phyloP scores from a whole-genome alignment of 2,329 filamentous ascomycete genomes.

The Aspergillus pseudoglaucus region DNA sequence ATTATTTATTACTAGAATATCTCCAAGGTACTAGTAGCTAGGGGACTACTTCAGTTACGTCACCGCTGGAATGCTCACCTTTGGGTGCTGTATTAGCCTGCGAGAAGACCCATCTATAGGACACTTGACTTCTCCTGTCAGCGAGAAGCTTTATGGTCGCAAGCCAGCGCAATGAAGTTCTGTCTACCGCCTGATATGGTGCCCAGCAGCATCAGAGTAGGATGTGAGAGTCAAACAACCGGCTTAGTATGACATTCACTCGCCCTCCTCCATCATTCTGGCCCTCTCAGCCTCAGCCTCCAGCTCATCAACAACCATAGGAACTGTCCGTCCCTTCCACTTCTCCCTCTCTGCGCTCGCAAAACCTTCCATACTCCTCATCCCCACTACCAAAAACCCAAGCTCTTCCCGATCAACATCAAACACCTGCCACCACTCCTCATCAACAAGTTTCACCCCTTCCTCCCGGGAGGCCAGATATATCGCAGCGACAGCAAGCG shows the following conservation, averaged over 20 bases:
- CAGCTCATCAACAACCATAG: slow-evolving; percentile 53
- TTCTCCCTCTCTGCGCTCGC: slow-evolving; percentile 54
- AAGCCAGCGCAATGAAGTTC: too few relatives aligned
- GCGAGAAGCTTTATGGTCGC: too few relatives aligned
- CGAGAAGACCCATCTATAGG: too few relatives aligned
- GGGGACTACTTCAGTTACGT: too few relatives aligned
- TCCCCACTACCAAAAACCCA: slow-evolving; percentile 81
- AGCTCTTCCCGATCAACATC: slow-evolving; percentile 92
- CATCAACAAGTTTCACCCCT: slow-evolving; percentile 70
- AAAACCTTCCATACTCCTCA: slow-evolving; percentile 72
- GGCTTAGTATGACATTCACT: slow-evolving; percentile 22
- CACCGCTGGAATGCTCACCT: too few relatives aligned
- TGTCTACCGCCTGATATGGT: too few relatives aligned
- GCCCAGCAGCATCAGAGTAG: too few relatives aligned
- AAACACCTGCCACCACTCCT: slow-evolving; percentile 96
- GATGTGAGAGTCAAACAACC: not conserved
- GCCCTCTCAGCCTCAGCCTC: slow-evolving; percentile 55
- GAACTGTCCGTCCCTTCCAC: slow-evolving; percentile 49
- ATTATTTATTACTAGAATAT: too few relatives aligned
- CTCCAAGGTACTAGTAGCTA: too few relatives aligned
- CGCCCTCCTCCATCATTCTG: slow-evolving; percentile 34
- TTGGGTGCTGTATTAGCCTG: too few relatives aligned
- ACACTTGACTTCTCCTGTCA: too few relatives aligned
- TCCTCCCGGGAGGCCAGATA: slow-evolving; percentile 80
- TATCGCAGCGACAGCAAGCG: slow-evolving; percentile 78